A percentile compares a stretch with the other conserved stretches of the same genome.
phyloP scores from a whole-genome alignment of 345 rosid species.

The Abelmoschus esculentus region DNA sequence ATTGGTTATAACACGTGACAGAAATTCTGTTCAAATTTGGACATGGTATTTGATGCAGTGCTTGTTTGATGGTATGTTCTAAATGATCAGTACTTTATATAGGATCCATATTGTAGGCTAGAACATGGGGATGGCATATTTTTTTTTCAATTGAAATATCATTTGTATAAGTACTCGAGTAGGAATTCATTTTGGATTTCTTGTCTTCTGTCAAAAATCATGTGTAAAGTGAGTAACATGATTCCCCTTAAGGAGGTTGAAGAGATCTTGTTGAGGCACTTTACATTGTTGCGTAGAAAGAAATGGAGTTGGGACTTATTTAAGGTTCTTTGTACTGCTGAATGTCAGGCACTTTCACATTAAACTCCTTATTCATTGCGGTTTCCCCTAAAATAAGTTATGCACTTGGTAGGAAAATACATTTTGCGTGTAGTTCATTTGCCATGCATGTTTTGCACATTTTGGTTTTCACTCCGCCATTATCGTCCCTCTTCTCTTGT shows the following conservation, averaged over 20 bases:
- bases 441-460: neutral
- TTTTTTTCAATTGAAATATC: neutral
- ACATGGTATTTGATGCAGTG: neutral
- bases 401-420: neutral
- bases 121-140: neutral
- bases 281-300: neutral
- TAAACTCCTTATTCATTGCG: neutral
- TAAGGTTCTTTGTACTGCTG: neutral
- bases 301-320: neutral
- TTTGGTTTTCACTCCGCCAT: neutral
- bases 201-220: neutral
- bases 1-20: neutral
- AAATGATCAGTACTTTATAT: neutral
- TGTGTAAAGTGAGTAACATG: neutral
- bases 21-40: neutral
- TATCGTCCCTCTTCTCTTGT: neutral
- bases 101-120: neutral
- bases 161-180: neutral
- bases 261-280: neutral
- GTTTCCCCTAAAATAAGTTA: neutral
- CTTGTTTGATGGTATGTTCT: neutral
- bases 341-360: neutral
- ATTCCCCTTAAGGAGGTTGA: neutral
- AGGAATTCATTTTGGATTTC: neutral
- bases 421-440: neutral